Evolutionary conservation across 352 stramenopile species (phyloP).

Genomic region (Plasmopara viticola): DNA sequence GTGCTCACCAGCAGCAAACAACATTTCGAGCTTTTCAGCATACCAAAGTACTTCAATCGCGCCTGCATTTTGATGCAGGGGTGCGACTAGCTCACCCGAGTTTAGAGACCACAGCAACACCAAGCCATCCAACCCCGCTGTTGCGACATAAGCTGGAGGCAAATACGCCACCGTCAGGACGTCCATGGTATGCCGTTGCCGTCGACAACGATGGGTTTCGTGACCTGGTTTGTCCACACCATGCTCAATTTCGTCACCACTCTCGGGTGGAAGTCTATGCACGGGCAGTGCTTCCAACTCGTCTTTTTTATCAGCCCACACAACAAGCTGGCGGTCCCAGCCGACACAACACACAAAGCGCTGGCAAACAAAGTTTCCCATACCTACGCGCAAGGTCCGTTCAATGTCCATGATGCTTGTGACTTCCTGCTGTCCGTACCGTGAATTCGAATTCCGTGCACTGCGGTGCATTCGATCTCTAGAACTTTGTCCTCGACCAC

Average conservation of each 20-base stretch:
- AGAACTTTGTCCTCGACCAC: not conserved
- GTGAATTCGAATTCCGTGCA: slow-evolving; percentile 15
- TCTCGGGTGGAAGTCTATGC: slow-evolving; percentile 41
- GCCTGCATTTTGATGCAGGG: slow-evolving; percentile 50
- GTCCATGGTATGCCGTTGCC: slow-evolving; percentile 52
- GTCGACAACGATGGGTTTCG: slow-evolving; percentile 19
- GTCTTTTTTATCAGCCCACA: slow-evolving; percentile 82
- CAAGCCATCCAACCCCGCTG: slow-evolving; percentile 57
- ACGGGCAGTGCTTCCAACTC: slow-evolving; percentile 59
- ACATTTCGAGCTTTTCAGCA: slow-evolving; percentile 60
- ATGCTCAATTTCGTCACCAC: slow-evolving; percentile 21
- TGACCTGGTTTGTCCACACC: slow-evolving; percentile 13
- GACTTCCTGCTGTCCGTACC: slow-evolving; percentile 70
- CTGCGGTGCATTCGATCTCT: slow-evolving; percentile 1
- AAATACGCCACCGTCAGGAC: slow-evolving; percentile 63
- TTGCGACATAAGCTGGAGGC: slow-evolving; percentile 63
- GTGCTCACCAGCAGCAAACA: slow-evolving; percentile 59
- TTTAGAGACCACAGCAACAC: slow-evolving; percentile 79
- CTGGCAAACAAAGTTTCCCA: slow-evolving; percentile 80
- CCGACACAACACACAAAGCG: slow-evolving; percentile 75
- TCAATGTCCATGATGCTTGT: slow-evolving; percentile 80
- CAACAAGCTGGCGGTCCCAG: slow-evolving; percentile 77
- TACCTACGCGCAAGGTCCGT: slow-evolving; percentile 67
- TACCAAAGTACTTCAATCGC: slow-evolving; percentile 70
- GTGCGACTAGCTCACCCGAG: slow-evolving; percentile 57